Evolutionary conservation across 768 basidiomycete genomes (phyloP), one percentile per base, ranked within the genome.

Genomic region (Agrocybe pediades): DNA sequence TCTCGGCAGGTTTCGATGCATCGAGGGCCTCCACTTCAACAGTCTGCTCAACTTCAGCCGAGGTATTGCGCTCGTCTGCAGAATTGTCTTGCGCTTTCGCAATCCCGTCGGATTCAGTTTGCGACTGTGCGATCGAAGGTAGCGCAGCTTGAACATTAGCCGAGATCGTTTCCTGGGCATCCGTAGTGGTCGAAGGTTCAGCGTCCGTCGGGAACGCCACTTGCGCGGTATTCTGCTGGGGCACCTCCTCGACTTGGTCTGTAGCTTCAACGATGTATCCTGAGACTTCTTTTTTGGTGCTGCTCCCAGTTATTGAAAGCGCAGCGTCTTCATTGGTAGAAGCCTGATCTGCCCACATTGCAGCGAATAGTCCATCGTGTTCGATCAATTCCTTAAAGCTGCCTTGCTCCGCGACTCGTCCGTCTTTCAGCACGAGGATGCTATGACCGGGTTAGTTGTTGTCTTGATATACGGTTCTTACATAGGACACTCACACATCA

Each of bases 351-450:
- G 89, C 85, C 94, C 95, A 97, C 90, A 95, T 89, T 0, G 82
- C 76, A 11, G 90, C 88, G 62, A 94, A 95, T 33, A 84, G 64
- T 46, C 90, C 90, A 59, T 88, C 81, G 41, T 72, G 70, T 25
- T 84, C 83, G 42, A 95, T 71, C 26, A 97, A 76, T 56, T 95
- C 91, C 53, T 81, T 83, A 68, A 93, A 92, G 39, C 71, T 82
- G 8, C 93, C 93, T 54, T 82, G 82, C 69, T 98, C 96, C 33
- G 89, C 76, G 41, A 98, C 87, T 64, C 86, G 83, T 3, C 96
- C 95, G 64, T 97, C 89, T 61, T 90, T 90, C 54, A 98, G 83
- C 21, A 97, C 94, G 46, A 96, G 72, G 63, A 98, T 97, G 51
- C 91, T 92, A 58, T 27, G 57, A 54, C 53, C 16, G 23, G 11